These are phyloP conservation scores for Fereydounia khargensis DNA, from an alignment of 1,284 basidiomycete genomes.

Conservation along the genomic window DNA sequence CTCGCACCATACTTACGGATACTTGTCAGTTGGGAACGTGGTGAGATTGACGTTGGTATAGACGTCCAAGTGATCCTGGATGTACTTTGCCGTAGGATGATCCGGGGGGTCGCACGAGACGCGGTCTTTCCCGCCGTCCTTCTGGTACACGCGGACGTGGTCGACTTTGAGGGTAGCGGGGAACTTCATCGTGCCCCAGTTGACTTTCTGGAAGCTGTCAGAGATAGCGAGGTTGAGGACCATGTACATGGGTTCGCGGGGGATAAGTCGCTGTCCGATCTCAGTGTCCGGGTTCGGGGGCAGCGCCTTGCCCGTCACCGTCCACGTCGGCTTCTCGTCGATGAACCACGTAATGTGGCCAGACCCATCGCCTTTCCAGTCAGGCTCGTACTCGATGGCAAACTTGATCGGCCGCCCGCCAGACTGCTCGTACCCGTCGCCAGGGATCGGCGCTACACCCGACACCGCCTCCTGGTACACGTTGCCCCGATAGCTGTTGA, in stretches of 20 bases:
- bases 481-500: constrained; percentile 50
- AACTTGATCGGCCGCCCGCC: constrained; percentile 22
- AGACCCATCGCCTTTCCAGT: constrained; percentile 29
- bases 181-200: constrained; percentile 49
- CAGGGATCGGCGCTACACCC: constrained; percentile 32
- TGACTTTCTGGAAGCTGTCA: constrained; percentile 40
- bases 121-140: constrained; percentile 15
- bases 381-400: constrained; percentile 54
- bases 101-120: constrained; percentile 47
- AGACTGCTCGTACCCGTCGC: constrained; percentile 25
- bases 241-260: constrained; percentile 45
- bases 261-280: constrained; percentile 41
- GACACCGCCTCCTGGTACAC: constrained; percentile 53
- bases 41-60: constrained; percentile 46
- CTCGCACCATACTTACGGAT: constrained; percentile 4
- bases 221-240: constrained; percentile 46
- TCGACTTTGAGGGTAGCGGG: constrained; percentile 58
- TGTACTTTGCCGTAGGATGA: constrained; percentile 50
- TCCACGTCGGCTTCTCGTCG: constrained; percentile 49
- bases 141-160: constrained; percentile 46
- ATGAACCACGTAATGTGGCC: constrained; percentile 51
- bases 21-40: constrained; percentile 7
- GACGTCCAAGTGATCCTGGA: constrained; percentile 43
- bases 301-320: constrained; percentile 20
- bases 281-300: constrained; percentile 15